phyloP scores from a whole-genome alignment of 2,329 filamentous ascomycete genomes.

The Sporothrix curviconia region DNA sequence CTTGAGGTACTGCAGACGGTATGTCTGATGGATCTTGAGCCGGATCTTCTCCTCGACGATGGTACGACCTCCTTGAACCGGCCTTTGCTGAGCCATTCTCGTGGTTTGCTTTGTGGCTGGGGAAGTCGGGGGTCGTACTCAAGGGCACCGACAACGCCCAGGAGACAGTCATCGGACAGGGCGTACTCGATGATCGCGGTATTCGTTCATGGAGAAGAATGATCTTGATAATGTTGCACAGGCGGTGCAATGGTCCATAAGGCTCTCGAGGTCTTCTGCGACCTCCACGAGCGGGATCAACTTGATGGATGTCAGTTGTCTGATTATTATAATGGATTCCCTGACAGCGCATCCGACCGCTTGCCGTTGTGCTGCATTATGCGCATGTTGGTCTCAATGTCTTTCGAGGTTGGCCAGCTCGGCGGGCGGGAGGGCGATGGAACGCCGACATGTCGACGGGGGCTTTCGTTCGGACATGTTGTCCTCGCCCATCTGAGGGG shows the following conservation, averaged over 20 bases:
- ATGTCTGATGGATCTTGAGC: conserved; percentile 92
- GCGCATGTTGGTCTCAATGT: conserved; percentile 81
- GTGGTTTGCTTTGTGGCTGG: conserved; percentile 94
- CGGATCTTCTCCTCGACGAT: conserved; percentile 78
- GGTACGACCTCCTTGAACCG: conserved; percentile 92
- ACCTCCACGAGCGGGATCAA: conserved; percentile 78
- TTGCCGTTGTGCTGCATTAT: conserved; percentile 65
- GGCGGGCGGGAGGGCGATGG: conserved; percentile 69
- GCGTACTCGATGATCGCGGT: conserved; percentile 90
- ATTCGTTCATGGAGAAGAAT: conserved; percentile 91
- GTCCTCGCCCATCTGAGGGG: conserved; percentile 56
- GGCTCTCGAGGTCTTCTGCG: conserved; percentile 85
- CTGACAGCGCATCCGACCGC: conserved; percentile 80
- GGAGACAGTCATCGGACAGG: conserved; percentile 79
- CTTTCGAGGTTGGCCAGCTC: conserved; percentile 74
- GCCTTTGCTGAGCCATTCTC: conserved; percentile 82
- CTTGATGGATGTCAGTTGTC: conserved; percentile 84
- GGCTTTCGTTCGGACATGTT: conserved; percentile 78
- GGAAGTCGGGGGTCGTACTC: conserved; percentile 98
- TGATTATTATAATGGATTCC: conserved; percentile 74
- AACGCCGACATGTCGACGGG: conserved; percentile 64
- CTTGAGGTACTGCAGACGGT: conserved; percentile 92
- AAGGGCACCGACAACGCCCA: conserved; percentile 89
- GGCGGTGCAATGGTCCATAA: conserved; percentile 76
- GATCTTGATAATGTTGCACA: conserved; percentile 98